Base-by-base conservation (phyloP, 139 green algal species). In the Yamagishiella unicocca region DNA sequence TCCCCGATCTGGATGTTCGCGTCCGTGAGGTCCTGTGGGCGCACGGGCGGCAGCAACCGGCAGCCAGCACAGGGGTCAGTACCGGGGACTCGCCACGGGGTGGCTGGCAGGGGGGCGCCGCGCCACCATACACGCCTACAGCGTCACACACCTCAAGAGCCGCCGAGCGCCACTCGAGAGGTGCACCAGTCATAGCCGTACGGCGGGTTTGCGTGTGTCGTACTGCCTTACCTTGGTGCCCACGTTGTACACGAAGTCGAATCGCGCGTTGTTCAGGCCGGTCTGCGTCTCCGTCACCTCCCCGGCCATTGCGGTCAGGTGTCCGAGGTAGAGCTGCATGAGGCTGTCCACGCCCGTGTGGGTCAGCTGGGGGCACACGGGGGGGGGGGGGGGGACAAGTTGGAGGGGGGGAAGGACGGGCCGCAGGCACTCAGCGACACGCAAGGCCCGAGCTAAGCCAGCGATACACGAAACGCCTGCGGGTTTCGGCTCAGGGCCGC, bases 211-310 rank as follows among this genome's bases (percentile, higher is more conserved):
- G n/a, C n/a, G n/a, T n/a, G n/a, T n/a, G n/a, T n/a, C n/a, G n/a
- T n/a, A n/a, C n/a, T n/a, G n/a, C 27, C 74, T 5, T 37, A 84
- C 78, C 78, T 61, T 74, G 21, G 38, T 58, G 5, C 78, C 78
- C n/a, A 84, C 78, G 38, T 73, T 84, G 58, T 74, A 84, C 0
- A 84, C 31, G 38, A 61, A 84, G 61, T 84, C 78, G 21, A 84
- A n/a, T 2, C 42, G 29, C 14, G 27, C 10, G 53, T 71, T 72
- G 22, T 3, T 33, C 21, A 83, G 53, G 12, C 76, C 76, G 25
- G 27, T 53, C 24, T 6, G 5, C 35, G 38, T 9, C 35, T 66
- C 35, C 7, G 35, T 55, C 54, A 71, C 76, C 33, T 54, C 50
- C 2, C 55, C 25, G 1, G 37, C 35, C 54, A 83, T 71, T 1